These are phyloP conservation scores for Aspergillus latus DNA, from an alignment of 2,329 filamentous ascomycete genomes.

Conservation along the genomic window DNA sequence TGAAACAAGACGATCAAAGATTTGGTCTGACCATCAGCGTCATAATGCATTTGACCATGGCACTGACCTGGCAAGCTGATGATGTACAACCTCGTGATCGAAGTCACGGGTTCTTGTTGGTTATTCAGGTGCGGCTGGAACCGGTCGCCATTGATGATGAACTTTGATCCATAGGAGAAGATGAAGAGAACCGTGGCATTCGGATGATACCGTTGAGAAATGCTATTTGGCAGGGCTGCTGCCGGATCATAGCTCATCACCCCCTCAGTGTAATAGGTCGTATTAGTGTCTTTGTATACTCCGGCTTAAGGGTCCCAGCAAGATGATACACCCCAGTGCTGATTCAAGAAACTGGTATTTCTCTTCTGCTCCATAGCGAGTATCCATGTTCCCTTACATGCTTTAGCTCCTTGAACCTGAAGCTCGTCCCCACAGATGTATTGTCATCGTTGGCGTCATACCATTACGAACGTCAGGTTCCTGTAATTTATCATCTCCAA, in stretches of 20 bases:
- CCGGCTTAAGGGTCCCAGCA: too few species aligned
- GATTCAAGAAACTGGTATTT: background rate
- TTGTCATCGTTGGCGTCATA: slow-evolving; percentile 12
- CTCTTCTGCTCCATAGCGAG: background rate
- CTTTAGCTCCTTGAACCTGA: background rate
- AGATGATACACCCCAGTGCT: background rate
- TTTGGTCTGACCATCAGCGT: slow-evolving; percentile 3
- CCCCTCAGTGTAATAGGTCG: slow-evolving; percentile 20
- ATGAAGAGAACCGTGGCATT: slow-evolving; percentile 14
- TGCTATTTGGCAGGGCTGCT: slow-evolving; percentile 15
- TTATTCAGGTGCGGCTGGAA: slow-evolving; percentile 3
- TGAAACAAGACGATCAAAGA: background rate
- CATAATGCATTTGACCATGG: slow-evolving; percentile 3
- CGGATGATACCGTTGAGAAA: slow-evolving; percentile 13
- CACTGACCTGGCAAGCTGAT: slow-evolving; percentile 21
- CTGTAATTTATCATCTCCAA: background rate
- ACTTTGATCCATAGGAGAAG: slow-evolving; percentile 8
- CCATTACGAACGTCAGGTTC: slow-evolving; percentile 9
- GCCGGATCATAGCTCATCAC: slow-evolving; percentile 4
- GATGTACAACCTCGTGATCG: slow-evolving; percentile 14
- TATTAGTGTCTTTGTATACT: background rate
- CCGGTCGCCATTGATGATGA: slow-evolving; percentile 3
- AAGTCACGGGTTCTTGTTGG: slow-evolving; percentile 5
- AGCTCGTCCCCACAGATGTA: slow-evolving; percentile 2
- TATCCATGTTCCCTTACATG: background rate